These are phyloP conservation scores for Vitis hybrid DNA, from an alignment of 177 flowering plant species.

Conservation along the genomic window DNA sequence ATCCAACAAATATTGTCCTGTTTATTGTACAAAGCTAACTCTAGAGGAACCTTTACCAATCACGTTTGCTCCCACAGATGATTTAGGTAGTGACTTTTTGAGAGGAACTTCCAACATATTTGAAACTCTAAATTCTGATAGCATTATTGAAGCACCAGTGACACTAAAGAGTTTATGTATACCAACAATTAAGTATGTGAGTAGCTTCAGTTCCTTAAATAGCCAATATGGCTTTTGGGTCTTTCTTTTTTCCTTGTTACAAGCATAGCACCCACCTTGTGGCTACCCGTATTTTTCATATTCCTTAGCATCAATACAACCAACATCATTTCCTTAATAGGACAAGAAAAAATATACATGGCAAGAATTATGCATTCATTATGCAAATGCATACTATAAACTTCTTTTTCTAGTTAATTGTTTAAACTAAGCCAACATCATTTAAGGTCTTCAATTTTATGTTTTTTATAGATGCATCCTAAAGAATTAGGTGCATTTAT, in stretches of 20 bases:
- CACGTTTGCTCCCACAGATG: constrained; percentile 44
- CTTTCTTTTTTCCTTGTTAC: constrained; percentile 70
- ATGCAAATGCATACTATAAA: background rate
- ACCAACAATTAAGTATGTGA: constrained; percentile 15
- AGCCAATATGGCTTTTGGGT: constrained; percentile 92
- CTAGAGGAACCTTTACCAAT: constrained; percentile 72
- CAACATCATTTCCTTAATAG: constrained; percentile 76
- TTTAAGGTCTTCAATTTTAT: constrained; percentile 5
- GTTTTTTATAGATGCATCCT: constrained; percentile 71
- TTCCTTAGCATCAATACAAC: constrained; percentile 82
- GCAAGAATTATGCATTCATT: too few relatives aligned
- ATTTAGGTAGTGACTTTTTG: constrained; percentile 24
- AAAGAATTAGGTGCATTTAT: constrained; percentile 83
- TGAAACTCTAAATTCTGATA: constrained; percentile 45
- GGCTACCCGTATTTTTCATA: constrained; percentile 79
- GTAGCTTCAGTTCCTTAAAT: constrained; percentile 47
- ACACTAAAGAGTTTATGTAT: constrained; percentile 15
- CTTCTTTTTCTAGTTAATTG: background rate
- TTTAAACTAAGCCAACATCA: background rate
- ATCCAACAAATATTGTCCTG: constrained; percentile 16
- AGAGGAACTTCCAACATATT: constrained; percentile 43
- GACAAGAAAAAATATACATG: constrained; percentile 14
- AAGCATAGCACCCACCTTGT: constrained; percentile 81
- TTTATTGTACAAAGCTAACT: constrained; percentile 47
- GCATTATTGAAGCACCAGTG: constrained; percentile 22